A percentile compares a stretch with the other conserved stretches of the same genome.
phyloP scores from a whole-genome alignment of 768 basidiomycete genomes.

The Boletus fagicola region DNA sequence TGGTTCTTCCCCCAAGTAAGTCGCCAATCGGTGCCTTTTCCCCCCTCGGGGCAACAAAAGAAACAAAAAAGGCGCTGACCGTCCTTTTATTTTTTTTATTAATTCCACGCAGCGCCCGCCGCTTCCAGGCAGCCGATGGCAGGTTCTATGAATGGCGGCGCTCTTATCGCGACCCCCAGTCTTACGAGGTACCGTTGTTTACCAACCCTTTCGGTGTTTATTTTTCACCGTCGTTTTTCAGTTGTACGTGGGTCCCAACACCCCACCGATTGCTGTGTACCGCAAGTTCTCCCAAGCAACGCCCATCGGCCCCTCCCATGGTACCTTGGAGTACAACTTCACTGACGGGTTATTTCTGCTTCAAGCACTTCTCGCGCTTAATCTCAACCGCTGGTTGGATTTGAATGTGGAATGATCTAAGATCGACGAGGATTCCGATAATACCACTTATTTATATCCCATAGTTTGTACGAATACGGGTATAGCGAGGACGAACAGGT shows the following conservation, averaged over 20 bases:
- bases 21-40: not conserved
- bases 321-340: slow-evolving; percentile 62
- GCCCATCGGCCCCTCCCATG: slow-evolving; percentile 63
- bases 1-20: slow-evolving; percentile 51
- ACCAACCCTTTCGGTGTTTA: not conserved
- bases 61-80: slow-evolving; percentile 2
- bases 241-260: slow-evolving; percentile 50
- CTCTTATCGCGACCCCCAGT: slow-evolving; percentile 42
- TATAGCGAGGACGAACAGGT: slow-evolving; percentile 24
- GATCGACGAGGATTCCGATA: slow-evolving; percentile 16
- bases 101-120: slow-evolving; percentile 49
- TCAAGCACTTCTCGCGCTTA: slow-evolving; percentile 62
- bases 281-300: slow-evolving; percentile 52
- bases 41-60: slow-evolving; percentile 2
- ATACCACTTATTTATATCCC: slow-evolving; percentile 34
- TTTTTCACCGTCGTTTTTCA: slow-evolving; percentile 21
- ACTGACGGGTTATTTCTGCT: slow-evolving; percentile 57
- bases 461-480: slow-evolving; percentile 34
- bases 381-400: slow-evolving; percentile 76
- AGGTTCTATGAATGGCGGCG: slow-evolving; percentile 67
- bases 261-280: slow-evolving; percentile 54
- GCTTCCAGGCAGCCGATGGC: slow-evolving; percentile 57
- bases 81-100: not conserved
- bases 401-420: slow-evolving; percentile 39
- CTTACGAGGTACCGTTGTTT: slow-evolving; percentile 56